These are phyloP conservation scores for Lachnellula subtilissima DNA, from an alignment of 2,329 filamentous ascomycete genomes.

Conservation along the genomic window DNA sequence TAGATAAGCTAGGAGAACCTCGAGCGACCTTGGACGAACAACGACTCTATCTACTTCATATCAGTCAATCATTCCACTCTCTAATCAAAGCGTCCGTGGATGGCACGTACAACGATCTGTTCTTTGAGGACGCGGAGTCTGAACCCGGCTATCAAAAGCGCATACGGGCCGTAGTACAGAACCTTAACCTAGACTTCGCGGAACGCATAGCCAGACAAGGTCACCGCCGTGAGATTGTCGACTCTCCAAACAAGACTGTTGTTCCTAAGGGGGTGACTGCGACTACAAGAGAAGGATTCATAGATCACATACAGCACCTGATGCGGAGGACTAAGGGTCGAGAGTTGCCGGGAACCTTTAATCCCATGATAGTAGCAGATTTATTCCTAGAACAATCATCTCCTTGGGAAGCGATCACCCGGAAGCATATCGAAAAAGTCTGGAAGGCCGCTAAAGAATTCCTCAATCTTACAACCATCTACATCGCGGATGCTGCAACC, in stretches of 20 bases:
- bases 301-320: conserved; percentile 37
- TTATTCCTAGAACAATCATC: conserved; percentile 55
- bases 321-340: conserved; percentile 42
- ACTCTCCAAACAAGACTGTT: conserved; percentile 30
- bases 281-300: conserved; percentile 31
- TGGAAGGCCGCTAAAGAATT: conserved; percentile 33
- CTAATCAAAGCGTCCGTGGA: conserved; percentile 43
- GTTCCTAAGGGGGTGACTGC: conserved; percentile 26
- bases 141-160: conserved; percentile 37
- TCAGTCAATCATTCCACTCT: conserved; percentile 41
- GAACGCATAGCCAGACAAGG: conserved; percentile 10
- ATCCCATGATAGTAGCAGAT: conserved; percentile 52
- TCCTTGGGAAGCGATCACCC: conserved; percentile 45
- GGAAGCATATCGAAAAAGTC: conserved; percentile 34
- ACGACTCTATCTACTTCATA: conserved; percentile 40
- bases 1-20: conserved; percentile 46
- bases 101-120: conserved; percentile 47
- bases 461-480: conserved; percentile 33
- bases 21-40: conserved; percentile 45
- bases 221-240: too few species aligned
- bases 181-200: conserved; percentile 44
- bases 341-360: conserved; percentile 58
- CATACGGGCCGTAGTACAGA: conserved; percentile 51
- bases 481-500: conserved; percentile 37
- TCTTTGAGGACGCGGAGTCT: conserved; percentile 41